Percentiles rank a stretch among this genome's conserved stretches.
phyloP scores from a whole-genome alignment of 805 yeast genomes.

The Suhomyces pyralidae region DNA sequence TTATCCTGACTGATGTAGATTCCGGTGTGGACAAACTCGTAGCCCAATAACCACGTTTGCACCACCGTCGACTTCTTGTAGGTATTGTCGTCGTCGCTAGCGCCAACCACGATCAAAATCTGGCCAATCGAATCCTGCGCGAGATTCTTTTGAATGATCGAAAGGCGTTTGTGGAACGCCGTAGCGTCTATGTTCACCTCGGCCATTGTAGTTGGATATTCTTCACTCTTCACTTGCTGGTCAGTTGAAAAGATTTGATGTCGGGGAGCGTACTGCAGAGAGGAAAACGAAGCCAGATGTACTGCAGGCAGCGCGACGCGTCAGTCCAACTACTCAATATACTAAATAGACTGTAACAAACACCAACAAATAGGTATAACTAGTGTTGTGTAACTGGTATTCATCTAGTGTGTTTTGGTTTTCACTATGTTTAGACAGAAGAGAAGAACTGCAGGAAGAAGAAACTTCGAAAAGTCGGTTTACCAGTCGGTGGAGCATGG shows the following conservation, averaged over 20 bases:
- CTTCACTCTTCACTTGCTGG: neutral
- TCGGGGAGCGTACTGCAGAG: neutral
- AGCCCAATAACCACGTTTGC: constrained; percentile 90
- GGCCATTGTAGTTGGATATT: constrained; percentile 41
- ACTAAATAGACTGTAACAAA: no score
- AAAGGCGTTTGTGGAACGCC: constrained; percentile 52
- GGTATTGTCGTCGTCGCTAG: constrained; percentile 83
- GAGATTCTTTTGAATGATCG: constrained; percentile 36
- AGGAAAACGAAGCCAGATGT: neutral
- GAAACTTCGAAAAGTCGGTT: constrained; percentile 50
- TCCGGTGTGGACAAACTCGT: constrained; percentile 92
- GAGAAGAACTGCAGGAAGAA: constrained; percentile 70
- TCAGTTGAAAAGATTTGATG: neutral
- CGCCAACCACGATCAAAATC: constrained; percentile 69
- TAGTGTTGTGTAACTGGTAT: no score
- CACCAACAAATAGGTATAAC: no score
- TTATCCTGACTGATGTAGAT: constrained; percentile 60
- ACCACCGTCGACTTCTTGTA: constrained; percentile 82
- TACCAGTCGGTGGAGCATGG: neutral
- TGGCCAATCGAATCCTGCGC: constrained; percentile 22
- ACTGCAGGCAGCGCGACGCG: constrained; percentile 2
- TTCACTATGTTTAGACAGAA: constrained; percentile 65
- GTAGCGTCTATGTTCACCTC: constrained; percentile 55
- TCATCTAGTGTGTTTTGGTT: no score
- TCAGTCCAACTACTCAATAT: neutral